Evolutionary conservation across 257 asterid species (phyloP).

Genomic region (Ilex aquifolium): DNA sequence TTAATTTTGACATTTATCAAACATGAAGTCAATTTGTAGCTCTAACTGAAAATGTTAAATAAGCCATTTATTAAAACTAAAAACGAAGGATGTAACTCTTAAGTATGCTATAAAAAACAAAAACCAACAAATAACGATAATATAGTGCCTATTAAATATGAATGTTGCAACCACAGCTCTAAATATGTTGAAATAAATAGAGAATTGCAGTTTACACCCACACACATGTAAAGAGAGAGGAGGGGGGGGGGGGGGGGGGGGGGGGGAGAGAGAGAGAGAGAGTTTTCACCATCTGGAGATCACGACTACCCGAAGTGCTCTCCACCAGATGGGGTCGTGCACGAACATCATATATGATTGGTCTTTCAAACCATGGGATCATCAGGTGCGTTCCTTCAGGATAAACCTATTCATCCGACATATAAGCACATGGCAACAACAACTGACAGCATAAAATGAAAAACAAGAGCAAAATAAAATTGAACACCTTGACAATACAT

Average conservation of each 20-base stretch:
- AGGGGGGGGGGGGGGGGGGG: no score
- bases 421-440: background rate
- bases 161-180: background rate
- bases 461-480: background rate
- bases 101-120: no score
- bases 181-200: background rate
- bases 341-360: conserved; percentile 81
- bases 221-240: background rate
- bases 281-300: conserved; percentile 77
- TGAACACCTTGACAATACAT: background rate
- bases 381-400: conserved; percentile 94
- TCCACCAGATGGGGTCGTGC: conserved; percentile 93
- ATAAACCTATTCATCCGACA: conserved; percentile 46
- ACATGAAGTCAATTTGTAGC: no score
- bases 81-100: no score
- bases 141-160: background rate
- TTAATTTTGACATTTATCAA: no score
- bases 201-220: background rate
- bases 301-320: conserved; percentile 94
- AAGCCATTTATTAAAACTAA: no score
- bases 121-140: background rate
- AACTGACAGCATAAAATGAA: no score
- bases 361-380: conserved; percentile 96
- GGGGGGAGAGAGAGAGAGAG: no score
- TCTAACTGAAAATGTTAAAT: no score